Evolutionary conservation across 108 stramenopile species (phyloP).

Genomic region (Nitzschia putrida): DNA sequence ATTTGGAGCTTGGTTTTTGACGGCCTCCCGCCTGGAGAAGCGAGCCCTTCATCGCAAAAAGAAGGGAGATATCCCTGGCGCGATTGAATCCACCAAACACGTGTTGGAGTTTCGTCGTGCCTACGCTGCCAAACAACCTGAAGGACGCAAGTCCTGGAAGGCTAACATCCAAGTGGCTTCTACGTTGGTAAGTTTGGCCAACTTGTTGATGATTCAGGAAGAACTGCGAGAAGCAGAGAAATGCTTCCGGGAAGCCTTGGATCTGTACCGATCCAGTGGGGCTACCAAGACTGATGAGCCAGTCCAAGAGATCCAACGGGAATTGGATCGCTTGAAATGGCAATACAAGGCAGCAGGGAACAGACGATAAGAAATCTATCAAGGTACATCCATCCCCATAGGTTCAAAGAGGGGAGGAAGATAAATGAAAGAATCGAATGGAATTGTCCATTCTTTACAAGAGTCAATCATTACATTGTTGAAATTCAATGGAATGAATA

Average conservation of each 20-base stretch:
- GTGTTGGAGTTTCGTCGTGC: slow-evolving; percentile 20
- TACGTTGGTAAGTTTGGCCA: slow-evolving; percentile 12
- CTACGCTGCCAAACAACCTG: slow-evolving; percentile 17
- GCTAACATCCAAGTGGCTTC: slow-evolving; percentile 14
- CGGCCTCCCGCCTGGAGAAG: slow-evolving; percentile 5
- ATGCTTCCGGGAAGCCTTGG: slow-evolving; percentile 6
- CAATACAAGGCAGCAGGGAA: slow-evolving; percentile 1
- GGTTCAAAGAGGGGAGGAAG: not conserved
- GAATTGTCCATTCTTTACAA: not conserved
- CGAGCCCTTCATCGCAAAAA: slow-evolving; percentile 2
- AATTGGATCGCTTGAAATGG: slow-evolving; percentile 20
- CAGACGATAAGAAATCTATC: not conserved
- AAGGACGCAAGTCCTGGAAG: not conserved
- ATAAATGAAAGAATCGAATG: not conserved
- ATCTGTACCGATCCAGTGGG: slow-evolving; percentile 19
- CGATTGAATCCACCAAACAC: slow-evolving; percentile 6
- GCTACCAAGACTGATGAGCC: not conserved
- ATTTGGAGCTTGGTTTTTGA: slow-evolving; percentile 4
- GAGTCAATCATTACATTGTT: not conserved
- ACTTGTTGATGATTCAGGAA: slow-evolving; percentile 8
- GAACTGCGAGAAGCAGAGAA: slow-evolving; percentile 22
- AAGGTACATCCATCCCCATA: not conserved
- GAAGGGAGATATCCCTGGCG: slow-evolving; percentile 18
- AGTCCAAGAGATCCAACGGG: slow-evolving; percentile 6
- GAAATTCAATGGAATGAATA: too few species aligned